Conservation (phyloP, 2,329 filamentous ascomycete species). For the Cytospora paraplurivora region DNA sequence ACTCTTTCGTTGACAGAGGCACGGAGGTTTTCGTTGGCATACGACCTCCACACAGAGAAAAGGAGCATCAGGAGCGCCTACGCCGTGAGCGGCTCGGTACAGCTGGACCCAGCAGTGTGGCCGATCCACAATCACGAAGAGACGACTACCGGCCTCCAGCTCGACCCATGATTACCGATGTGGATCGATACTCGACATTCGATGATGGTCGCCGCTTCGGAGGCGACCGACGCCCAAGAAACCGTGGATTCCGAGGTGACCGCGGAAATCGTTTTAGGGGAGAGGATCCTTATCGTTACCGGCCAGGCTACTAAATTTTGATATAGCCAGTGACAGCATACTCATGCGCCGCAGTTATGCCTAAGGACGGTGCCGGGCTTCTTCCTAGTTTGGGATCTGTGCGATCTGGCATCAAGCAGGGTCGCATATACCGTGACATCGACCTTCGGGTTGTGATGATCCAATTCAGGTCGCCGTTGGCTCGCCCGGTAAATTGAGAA, state of each 20-base stretch:
- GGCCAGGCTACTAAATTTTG: constrained; percentile 20
- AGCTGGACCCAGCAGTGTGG: constrained; percentile 13
- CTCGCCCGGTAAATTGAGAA: neutral
- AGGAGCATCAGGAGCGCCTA: constrained; percentile 36
- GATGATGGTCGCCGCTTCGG: constrained; percentile 20
- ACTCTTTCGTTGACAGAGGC: constrained; percentile 70
- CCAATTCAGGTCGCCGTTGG: neutral
- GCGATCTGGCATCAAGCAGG: neutral
- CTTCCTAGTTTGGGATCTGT: neutral
- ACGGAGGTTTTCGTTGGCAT: constrained; percentile 70
- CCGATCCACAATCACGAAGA: constrained; percentile 20
- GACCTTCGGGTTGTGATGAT: neutral
- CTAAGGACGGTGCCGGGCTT: neutral
- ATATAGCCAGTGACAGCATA: neutral
- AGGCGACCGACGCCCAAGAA: constrained; percentile 25
- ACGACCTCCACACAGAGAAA: constrained; percentile 59
- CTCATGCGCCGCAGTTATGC: neutral
- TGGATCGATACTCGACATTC: constrained; percentile 24
- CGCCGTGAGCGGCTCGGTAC: constrained; percentile 25
- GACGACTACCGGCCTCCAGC: constrained; percentile 20
- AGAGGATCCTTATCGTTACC: constrained; percentile 28
- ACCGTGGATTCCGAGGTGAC: constrained; percentile 26
- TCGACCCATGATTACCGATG: constrained; percentile 20
- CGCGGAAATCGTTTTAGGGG: constrained; percentile 25
- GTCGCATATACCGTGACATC: neutral